Evolutionary conservation across 352 stramenopile species (phyloP).

Genomic region (Phytophthora nicotianae): DNA sequence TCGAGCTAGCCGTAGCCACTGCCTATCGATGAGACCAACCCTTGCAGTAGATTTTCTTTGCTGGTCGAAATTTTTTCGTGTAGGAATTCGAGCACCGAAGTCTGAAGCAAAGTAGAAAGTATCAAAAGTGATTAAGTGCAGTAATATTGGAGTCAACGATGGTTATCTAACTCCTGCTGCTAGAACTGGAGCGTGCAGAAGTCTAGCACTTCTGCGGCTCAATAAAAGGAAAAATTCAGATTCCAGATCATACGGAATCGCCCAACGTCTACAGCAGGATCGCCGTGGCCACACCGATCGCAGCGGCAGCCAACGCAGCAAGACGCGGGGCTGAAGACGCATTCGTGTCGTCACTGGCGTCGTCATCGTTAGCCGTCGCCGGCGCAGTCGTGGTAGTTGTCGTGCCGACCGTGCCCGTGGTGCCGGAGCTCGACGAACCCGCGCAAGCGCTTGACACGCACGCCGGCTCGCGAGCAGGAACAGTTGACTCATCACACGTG

Average conservation of each 20-base stretch:
- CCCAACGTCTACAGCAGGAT: constrained; percentile 17
- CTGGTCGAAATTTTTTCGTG: no score
- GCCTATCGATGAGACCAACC: no score
- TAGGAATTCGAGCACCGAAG: no score
- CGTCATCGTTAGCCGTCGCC: constrained; percentile 21
- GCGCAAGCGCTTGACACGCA: constrained; percentile 30
- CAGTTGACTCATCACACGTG: constrained; percentile 25
- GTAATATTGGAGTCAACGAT: not conserved
- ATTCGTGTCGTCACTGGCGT: constrained; percentile 27
- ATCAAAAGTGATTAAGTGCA: not conserved
- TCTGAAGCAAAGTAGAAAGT: not conserved
- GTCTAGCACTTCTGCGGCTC: not conserved
- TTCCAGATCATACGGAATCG: constrained; percentile 3
- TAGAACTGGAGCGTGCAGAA: not conserved
- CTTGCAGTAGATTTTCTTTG: no score
- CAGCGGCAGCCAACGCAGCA: constrained; percentile 13
- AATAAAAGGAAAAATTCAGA: constrained; percentile 7
- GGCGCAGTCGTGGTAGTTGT: constrained; percentile 17
- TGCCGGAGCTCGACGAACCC: constrained; percentile 13
- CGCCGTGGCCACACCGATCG: constrained; percentile 12
- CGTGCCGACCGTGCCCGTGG: constrained; percentile 10
- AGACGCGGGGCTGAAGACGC: constrained; percentile 15
- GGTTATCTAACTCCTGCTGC: not conserved
- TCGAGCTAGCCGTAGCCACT: no score
- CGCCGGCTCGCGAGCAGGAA: constrained; percentile 26